Conservation (phyloP, 148 eudicot species). For the Spergularia marina region DNA sequence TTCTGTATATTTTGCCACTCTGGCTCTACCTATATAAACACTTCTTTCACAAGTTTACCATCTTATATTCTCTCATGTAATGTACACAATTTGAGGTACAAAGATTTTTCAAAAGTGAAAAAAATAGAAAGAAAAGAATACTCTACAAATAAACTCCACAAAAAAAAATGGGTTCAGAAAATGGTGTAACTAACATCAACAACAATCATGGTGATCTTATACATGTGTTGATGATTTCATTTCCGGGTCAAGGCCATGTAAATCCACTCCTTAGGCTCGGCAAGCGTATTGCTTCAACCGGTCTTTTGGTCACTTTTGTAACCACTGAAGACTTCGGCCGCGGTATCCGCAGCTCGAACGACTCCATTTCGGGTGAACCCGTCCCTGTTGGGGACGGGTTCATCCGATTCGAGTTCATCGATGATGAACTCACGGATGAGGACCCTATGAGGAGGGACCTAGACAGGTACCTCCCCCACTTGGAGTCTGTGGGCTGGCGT, state of each 20-base stretch:
- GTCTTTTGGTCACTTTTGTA: constrained; percentile 43
- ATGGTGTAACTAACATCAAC: constrained; percentile 22
- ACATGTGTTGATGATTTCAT: constrained; percentile 40
- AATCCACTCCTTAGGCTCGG: constrained; percentile 46
- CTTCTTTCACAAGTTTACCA: neutral
- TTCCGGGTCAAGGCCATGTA: constrained; percentile 47
- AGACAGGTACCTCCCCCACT: constrained; percentile 45
- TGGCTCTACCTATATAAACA: constrained; percentile 2
- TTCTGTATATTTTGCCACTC: neutral
- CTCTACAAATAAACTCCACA: neutral
- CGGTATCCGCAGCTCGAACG: constrained; percentile 40
- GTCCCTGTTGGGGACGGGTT: constrained; percentile 55
- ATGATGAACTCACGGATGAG: constrained; percentile 46
- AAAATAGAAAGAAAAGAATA: neutral
- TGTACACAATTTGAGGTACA: neutral
- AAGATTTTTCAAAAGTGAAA: neutral
- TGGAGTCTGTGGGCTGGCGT: constrained; percentile 46
- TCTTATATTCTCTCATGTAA: neutral
- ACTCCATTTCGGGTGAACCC: constrained; percentile 28
- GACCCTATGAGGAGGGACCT: constrained; percentile 42
- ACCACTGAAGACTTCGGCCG: constrained; percentile 38
- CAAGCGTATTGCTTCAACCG: constrained; percentile 37
- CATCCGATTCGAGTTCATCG: constrained; percentile 67
- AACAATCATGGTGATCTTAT: constrained; percentile 18
- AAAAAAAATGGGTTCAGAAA: constrained; percentile 22